Conservation (phyloP, 306 rosid genomes). For the Glycyrrhiza uralensis region DNA sequence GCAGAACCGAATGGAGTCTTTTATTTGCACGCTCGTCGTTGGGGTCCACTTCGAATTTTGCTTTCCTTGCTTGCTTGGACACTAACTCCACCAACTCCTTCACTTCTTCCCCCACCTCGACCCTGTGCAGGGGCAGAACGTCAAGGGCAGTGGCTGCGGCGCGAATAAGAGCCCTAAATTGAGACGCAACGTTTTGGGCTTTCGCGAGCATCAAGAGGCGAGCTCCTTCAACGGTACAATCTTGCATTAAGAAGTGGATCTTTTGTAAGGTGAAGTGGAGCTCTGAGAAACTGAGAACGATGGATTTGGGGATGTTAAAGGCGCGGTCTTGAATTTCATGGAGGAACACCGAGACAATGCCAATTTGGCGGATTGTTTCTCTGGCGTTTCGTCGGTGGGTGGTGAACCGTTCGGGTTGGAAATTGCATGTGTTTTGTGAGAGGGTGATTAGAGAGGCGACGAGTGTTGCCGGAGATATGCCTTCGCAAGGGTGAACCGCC, state of each 20-base stretch:
- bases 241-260: constrained; percentile 56
- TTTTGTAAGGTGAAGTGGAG: constrained; percentile 69
- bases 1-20: constrained; percentile 27
- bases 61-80: constrained; percentile 52
- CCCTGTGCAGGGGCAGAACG: constrained; percentile 44
- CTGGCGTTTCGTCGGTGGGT: constrained; percentile 60
- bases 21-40: constrained; percentile 32
- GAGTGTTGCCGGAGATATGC: constrained; percentile 46
- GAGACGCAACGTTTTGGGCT: constrained; percentile 44
- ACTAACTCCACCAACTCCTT: constrained; percentile 61
- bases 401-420: constrained; percentile 34
- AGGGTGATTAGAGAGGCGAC: constrained; percentile 49
- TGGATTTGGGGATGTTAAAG: constrained; percentile 25
- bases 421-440: constrained; percentile 40
- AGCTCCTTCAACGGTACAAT: constrained; percentile 47
- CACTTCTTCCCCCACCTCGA: constrained; percentile 50
- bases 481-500: constrained; percentile 80
- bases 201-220: constrained; percentile 55
- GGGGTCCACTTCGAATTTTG: constrained; percentile 37
- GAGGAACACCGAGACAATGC: constrained; percentile 50
- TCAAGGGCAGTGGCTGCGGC: constrained; percentile 58
- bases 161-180: constrained; percentile 40
- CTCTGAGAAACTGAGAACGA: constrained; percentile 52
- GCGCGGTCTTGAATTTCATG: constrained; percentile 43
- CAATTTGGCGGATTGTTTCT: constrained; percentile 57